Conservation (phyloP, 2,329 filamentous ascomycete genomes). For the Stagonosporopsis vannaccii region DNA sequence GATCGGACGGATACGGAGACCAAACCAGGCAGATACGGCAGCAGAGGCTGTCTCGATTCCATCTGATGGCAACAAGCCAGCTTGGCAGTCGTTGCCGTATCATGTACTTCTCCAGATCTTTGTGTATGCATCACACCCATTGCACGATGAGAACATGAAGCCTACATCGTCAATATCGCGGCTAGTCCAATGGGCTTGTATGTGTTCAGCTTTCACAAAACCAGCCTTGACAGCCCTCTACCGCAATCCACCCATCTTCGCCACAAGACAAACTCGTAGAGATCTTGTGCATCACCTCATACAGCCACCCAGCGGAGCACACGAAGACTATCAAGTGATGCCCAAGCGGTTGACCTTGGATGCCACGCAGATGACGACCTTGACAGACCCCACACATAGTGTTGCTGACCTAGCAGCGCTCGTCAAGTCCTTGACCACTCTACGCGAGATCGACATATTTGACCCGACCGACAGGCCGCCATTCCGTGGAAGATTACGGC, state of each 20-base stretch:
- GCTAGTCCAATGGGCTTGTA: slow-evolving; percentile 69
- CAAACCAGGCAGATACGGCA: slow-evolving; percentile 20
- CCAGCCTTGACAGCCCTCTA: slow-evolving; percentile 79
- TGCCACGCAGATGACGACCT: slow-evolving; percentile 63
- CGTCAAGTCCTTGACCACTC: slow-evolving; percentile 68
- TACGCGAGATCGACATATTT: slow-evolving; percentile 75
- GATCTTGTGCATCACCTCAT: slow-evolving; percentile 63
- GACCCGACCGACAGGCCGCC: slow-evolving; percentile 73
- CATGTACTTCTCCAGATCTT: slow-evolving; percentile 75
- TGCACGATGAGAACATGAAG: slow-evolving; percentile 58
- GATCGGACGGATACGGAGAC: slow-evolving; percentile 39
- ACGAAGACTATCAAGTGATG: slow-evolving; percentile 72
- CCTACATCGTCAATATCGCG: slow-evolving; percentile 61
- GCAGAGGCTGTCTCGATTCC: slow-evolving; percentile 25
- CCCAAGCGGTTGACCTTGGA: slow-evolving; percentile 75
- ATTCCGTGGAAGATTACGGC: slow-evolving; percentile 65
- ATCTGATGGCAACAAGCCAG: slow-evolving; percentile 36
- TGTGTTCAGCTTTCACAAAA: slow-evolving; percentile 70
- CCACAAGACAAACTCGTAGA: slow-evolving; percentile 55
- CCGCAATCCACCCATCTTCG: slow-evolving; percentile 69
- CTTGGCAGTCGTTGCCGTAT: slow-evolving; percentile 64
- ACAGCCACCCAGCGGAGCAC: slow-evolving; percentile 48
- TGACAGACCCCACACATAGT: slow-evolving; percentile 61
- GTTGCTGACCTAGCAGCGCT: slow-evolving; percentile 66
- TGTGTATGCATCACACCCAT: slow-evolving; percentile 67